A percentile compares a stretch with the other conserved stretches of the same genome.
These are phyloP conservation scores for Triticum dicoccoides DNA, from an alignment of 176 grass and related monocot genomes.

Conservation along the genomic window DNA sequence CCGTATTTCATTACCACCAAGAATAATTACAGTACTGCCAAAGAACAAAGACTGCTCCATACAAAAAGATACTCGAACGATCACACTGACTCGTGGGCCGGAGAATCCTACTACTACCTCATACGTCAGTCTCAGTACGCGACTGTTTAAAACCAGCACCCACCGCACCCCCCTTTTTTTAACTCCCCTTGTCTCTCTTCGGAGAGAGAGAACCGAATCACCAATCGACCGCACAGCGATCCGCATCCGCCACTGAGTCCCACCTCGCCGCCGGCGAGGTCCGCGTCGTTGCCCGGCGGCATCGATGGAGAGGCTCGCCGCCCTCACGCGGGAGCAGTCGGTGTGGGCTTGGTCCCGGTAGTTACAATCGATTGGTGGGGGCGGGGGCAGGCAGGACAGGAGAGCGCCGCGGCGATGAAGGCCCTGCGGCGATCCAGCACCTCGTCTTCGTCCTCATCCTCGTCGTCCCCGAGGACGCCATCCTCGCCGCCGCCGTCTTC, in stretches of 20 bases:
- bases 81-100: neutral
- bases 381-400: neutral
- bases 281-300: neutral
- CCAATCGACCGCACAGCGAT: neutral
- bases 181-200: slow-evolving; percentile 20
- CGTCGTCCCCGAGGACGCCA: slow-evolving; percentile 43
- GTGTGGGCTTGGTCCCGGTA: slow-evolving; percentile 18
- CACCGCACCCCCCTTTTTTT: slow-evolving; percentile 9
- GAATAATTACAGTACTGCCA: neutral
- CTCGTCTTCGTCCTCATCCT: slow-evolving; percentile 41
- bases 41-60: too few relatives aligned
- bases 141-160: slow-evolving; percentile 24
- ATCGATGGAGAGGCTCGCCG: slow-evolving; percentile 26
- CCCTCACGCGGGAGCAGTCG: slow-evolving; percentile 18
- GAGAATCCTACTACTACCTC: neutral
- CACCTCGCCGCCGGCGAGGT: slow-evolving; percentile 17
- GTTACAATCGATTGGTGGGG: neutral
- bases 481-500: slow-evolving; percentile 46
- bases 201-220: slow-evolving; percentile 11
- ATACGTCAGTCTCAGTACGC: neutral
- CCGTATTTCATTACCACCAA: neutral
- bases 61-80: too few relatives aligned
- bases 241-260: slow-evolving; percentile 14
- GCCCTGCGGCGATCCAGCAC: slow-evolving; percentile 70
- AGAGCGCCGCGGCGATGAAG: slow-evolving; percentile 48